A percentile compares a stretch with the other conserved stretches of the same genome.
These are phyloP conservation scores for Juglanconis oblonga DNA, from an alignment of 2,329 filamentous ascomycete species.

Conservation along the genomic window DNA sequence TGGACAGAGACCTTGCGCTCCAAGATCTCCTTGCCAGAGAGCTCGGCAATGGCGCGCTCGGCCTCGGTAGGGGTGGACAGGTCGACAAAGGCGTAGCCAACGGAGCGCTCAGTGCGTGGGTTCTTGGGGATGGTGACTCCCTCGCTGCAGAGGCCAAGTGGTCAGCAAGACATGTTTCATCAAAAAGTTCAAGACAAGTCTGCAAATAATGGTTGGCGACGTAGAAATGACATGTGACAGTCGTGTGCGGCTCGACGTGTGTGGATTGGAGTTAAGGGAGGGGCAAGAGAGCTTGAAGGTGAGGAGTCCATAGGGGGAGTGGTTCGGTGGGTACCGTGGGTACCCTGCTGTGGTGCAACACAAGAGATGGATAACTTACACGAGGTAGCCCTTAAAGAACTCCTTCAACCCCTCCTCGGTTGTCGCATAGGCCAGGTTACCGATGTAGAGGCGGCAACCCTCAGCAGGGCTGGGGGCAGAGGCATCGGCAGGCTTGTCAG, in stretches of 20 bases:
- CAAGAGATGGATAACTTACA: conserved; percentile 65
- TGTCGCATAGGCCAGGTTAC: conserved; percentile 99
- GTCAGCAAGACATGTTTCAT: conserved; percentile 30
- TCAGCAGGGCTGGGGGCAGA: conserved; percentile 96
- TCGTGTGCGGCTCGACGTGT: background rate
- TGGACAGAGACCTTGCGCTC: conserved; percentile 99
- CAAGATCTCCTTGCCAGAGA: conserved; percentile 96
- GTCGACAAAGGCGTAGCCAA: conserved; percentile 98
- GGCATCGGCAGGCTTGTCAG: conserved; percentile 64
- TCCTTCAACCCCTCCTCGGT: conserved; percentile 99
- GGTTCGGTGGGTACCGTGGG: background rate
- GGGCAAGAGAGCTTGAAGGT: background rate
- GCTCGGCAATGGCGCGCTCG: conserved; percentile 89
- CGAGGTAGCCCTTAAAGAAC: conserved; percentile 99
- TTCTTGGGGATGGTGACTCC: conserved; percentile 99
- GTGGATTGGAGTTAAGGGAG: background rate
- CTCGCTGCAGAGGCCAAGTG: conserved; percentile 61
- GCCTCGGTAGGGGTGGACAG: conserved; percentile 92
- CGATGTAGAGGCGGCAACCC: conserved; percentile 98
- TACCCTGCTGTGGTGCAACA: background rate
- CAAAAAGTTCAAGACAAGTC: background rate
- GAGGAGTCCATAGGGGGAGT: background rate
- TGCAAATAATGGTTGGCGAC: background rate
- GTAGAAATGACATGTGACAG: background rate
- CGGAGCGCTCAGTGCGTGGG: conserved; percentile 95